Base-by-base conservation (phyloP, 2,329 filamentous ascomycete genomes). In the Epicoccum sorghinum region DNA sequence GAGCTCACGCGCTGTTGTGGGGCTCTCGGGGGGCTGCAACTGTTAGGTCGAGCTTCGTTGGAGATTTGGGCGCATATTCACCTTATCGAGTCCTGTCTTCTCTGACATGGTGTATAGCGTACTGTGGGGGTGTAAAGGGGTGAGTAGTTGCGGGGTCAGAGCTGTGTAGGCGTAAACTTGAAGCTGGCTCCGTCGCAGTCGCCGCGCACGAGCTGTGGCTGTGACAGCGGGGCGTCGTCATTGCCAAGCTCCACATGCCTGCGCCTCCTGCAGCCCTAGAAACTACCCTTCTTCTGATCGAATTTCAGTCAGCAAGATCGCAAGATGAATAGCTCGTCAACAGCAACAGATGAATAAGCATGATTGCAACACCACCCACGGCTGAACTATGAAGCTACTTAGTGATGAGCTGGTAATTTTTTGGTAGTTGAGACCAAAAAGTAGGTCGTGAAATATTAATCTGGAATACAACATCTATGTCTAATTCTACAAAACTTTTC, bases 1-100 rank as follows among this genome's bases (percentile, higher is more conserved):
- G 47, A 85, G 73, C 47, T 81, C 79, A 32, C 80, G 80, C 48
- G 82, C 82, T 32, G 82, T 84, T 6, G 82, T 84, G 66, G 62
- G 75, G 69, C 68, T 73, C 62, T 61, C 61, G 46, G 62, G 58
- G 41, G 59, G 64, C 62, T 67, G 54, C 47, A 39, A 30, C 8
- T 38, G 47, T 55, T 29, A 55, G 8, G 40, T 46, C 22, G 24
- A 32, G 52, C 30, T 41, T 8, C 18, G 9, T 24, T 25, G 6
- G 30, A 27, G 10, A 8, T 2, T 25, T 12, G 32, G 8, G 18
- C 14, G 24, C 38, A 8, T 47, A 47, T 51, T 39, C 63, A 66
- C 36, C 64, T 68, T 47, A 70, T 76, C 62, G 81, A 62, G 41
- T 42, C 36, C 42, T 50, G 32, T 38, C 36, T 55, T 55, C 46